Evolutionary conservation across 1,284 basidiomycete species (phyloP), one percentile per base, ranked within the genome.

Genomic region (Boletellus sp.): DNA sequence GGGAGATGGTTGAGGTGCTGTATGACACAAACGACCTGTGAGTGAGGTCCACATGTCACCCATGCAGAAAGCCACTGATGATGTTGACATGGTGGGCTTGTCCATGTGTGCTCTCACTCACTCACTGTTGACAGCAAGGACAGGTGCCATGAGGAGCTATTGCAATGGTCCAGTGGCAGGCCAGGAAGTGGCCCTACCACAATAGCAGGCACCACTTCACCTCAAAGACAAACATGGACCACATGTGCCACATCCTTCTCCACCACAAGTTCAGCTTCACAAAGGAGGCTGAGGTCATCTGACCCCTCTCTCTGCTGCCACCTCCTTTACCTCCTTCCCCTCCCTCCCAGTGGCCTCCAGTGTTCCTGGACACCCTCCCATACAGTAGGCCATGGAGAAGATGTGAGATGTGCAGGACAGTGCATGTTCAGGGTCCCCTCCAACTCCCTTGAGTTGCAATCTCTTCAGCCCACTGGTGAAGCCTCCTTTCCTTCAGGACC

Each of bases 91-190:
- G 21, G 12, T 45, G 41, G 50, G 11, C 8, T 26, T 8, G 24
- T 33, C 12, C 32, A 10, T 16, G 12, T 5, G 33, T 15, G 33
- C 33, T 35, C 11, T n/a, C 11, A n/a, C n/a, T n/a, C n/a, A n/a
- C n/a, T n/a, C n/a, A n/a, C n/a, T n/a, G n/a, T n/a, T 12, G 28
- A 15, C 33, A n/a, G 33, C 33, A 4, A 45, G n/a, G 32, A 24
- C 38, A 51, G 37, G 49, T 24, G 8, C 8, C 13, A 10, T 4
- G 19, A 49, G 21, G 55, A 43, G 13, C 43, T 56, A 11, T 51
- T 5, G 22, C 5, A 6, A 55, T 51, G 39, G 49, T 51, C 19
- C 33, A 56, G 49, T 5, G 16, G 30, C 54, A 51, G 49, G 32
- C 3, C 8, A n/a, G 35, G 24, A 37, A n/a, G 54, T 55, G 54